A percentile compares a stretch with the other conserved stretches of the same genome.
phyloP scores from a whole-genome alignment of 2,329 filamentous ascomycete genomes.

The Xylaria polymorpha region DNA sequence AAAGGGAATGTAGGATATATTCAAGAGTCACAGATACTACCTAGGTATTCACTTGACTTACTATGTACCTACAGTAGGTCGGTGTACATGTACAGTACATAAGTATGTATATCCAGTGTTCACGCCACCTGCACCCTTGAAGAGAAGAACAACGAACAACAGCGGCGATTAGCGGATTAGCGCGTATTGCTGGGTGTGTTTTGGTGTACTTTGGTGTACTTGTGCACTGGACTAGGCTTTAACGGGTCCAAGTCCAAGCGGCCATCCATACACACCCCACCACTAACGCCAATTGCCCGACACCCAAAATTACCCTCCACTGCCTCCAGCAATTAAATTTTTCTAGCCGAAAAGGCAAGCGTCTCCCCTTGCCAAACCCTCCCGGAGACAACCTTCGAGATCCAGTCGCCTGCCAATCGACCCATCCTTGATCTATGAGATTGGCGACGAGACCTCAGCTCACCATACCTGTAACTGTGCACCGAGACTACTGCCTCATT shows the following conservation, averaged over 20 bases:
- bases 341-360: slow-evolving; percentile 45
- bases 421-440: slow-evolving; percentile 31
- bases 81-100: too few species aligned
- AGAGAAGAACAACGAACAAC: not conserved
- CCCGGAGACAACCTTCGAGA: slow-evolving; percentile 40
- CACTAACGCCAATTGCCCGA: slow-evolving; percentile 43
- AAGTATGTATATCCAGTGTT: too few species aligned
- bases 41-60: too few species aligned
- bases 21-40: too few species aligned
- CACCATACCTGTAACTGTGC: not conserved
- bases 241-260: slow-evolving; percentile 37
- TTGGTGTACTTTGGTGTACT: not conserved
- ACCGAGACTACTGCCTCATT: slow-evolving; percentile 15
- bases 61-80: too few species aligned
- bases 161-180: slow-evolving; percentile 6
- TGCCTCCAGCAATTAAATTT: slow-evolving; percentile 44
- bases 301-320: slow-evolving; percentile 40
- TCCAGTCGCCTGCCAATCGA: slow-evolving; percentile 43
- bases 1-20: too few species aligned
- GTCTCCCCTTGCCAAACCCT: slow-evolving; percentile 46
- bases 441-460: slow-evolving; percentile 36
- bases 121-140: too few species aligned
- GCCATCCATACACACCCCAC: slow-evolving; percentile 31
- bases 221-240: slow-evolving; percentile 12
- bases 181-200: not conserved